Percentiles rank a stretch among this genome's conserved stretches.
Evolutionary conservation across 371 early-diverging fungal genomes (phyloP).

Genomic region (Mucor saturninus): DNA sequence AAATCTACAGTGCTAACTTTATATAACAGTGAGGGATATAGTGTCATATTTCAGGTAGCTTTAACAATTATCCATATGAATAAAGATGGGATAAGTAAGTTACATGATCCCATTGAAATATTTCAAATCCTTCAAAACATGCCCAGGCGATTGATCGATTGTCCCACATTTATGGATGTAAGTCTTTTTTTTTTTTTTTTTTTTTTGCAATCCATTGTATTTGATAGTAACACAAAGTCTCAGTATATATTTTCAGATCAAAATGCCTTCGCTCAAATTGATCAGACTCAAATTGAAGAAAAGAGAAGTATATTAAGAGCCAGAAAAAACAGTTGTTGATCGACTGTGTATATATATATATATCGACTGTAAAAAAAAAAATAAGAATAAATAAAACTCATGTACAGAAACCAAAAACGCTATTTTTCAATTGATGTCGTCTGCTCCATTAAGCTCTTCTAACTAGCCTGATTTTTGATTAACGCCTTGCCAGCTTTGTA

Average conservation of each 20-base stretch:
- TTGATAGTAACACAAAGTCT: no score
- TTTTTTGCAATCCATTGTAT: no score
- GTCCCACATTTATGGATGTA: constrained; percentile 72
- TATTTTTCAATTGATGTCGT: no score
- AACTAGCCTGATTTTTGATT: no score
- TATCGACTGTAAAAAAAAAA: no score
- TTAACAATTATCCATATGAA: constrained; percentile 77
- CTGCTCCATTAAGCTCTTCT: no score
- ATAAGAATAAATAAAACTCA: constrained; percentile 1
- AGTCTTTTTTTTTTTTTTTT: neutral
- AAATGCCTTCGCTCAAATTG: constrained; percentile 1
- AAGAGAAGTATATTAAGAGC: constrained; percentile 7
- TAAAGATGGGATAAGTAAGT: constrained; percentile 61
- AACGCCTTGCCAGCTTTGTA: no score
- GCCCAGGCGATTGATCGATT: constrained; percentile 72
- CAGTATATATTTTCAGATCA: constrained; percentile 5
- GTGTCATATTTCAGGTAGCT: constrained; percentile 77
- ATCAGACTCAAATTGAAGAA: constrained; percentile 2
- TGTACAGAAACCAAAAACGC: no score
- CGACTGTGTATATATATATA: neutral
- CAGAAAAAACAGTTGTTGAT: neutral
- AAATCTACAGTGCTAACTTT: neutral
- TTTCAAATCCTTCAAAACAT: constrained; percentile 68
- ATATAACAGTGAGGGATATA: constrained; percentile 64
- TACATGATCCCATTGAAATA: constrained; percentile 70